These are phyloP conservation scores for Amanita inopinata DNA, from an alignment of 768 basidiomycete species.

Conservation along the genomic window DNA sequence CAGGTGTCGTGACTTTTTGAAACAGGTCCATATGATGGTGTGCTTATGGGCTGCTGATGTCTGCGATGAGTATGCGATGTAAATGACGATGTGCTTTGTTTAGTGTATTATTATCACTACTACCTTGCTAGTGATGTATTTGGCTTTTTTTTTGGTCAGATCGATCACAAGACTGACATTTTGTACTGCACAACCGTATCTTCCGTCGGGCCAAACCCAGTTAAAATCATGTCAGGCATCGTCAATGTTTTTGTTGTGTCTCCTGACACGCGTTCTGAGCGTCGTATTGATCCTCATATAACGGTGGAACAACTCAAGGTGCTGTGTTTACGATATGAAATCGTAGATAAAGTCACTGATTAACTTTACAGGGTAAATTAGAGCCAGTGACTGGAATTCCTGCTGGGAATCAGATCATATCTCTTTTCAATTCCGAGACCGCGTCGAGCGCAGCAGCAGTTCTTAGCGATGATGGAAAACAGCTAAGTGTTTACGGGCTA, in stretches of 20 bases:
- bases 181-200: too few species aligned
- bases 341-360: not conserved
- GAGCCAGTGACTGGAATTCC: conserved; percentile 91
- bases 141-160: not conserved
- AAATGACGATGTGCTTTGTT: too few species aligned
- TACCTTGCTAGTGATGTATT: too few species aligned
- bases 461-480: conserved; percentile 57
- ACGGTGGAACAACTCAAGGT: conserved; percentile 83
- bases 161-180: not conserved
- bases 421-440: conserved; percentile 48
- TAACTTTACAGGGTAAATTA: conserved; percentile 53
- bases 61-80: not conserved
- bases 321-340: not conserved
- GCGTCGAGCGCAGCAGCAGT: conserved; percentile 38
- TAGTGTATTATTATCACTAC: too few species aligned
- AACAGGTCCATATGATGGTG: conserved; percentile 1
- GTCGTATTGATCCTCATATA: conserved; percentile 67
- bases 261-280: conserved; percentile 84
- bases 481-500: conserved; percentile 67
- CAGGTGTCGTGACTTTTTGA: not conserved
- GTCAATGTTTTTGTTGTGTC: conserved; percentile 76
- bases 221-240: conserved; percentile 15
- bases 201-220: too few species aligned
- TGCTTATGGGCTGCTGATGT: not conserved
- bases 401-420: conserved; percentile 57